These are phyloP conservation scores for Aspergillus panamensis DNA, from an alignment of 495 filamentous ascomycete species.

Conservation along the genomic window DNA sequence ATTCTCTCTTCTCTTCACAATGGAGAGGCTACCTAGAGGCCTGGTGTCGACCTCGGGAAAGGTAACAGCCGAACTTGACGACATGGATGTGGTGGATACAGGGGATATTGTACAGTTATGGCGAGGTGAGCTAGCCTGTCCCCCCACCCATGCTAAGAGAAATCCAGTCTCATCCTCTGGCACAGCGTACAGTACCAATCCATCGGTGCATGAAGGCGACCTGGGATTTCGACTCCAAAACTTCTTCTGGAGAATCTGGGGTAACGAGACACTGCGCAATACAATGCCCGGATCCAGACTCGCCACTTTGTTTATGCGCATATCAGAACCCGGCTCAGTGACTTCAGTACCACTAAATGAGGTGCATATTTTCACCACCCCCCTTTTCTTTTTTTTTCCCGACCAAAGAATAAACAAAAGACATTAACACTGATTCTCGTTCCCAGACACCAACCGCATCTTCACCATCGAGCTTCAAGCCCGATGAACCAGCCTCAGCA, in stretches of 20 bases:
- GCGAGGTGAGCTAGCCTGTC: constrained; percentile 39
- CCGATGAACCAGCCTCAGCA: constrained; percentile 5
- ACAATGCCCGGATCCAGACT: constrained; percentile 34
- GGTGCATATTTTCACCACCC: not conserved
- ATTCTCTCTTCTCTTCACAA: constrained; percentile 6
- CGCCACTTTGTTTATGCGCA: constrained; percentile 40
- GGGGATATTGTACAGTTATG: constrained; percentile 42
- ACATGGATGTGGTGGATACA: constrained; percentile 30
- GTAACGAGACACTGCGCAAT: constrained; percentile 28
- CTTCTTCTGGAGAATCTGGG: constrained; percentile 54
- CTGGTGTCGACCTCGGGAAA: constrained; percentile 39
- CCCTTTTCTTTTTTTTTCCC: no score
- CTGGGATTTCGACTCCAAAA: constrained; percentile 47
- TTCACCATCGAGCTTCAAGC: constrained; percentile 4
- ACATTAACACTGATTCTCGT: not conserved
- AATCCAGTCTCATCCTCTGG: constrained; percentile 10
- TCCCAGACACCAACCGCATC: constrained; percentile 7
- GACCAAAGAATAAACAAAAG: not conserved
- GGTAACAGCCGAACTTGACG: constrained; percentile 29
- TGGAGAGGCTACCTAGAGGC: constrained; percentile 53
- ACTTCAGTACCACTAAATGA: not conserved
- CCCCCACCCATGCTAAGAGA: not conserved
- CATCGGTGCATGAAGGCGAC: constrained; percentile 35
- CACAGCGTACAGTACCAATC: constrained; percentile 43
- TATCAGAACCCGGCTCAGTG: constrained; percentile 29